Evolutionary conservation across 441 rosid species (phyloP), one percentile per base, ranked within the genome.

Genomic region (Cnidoscolus chayamansa): DNA sequence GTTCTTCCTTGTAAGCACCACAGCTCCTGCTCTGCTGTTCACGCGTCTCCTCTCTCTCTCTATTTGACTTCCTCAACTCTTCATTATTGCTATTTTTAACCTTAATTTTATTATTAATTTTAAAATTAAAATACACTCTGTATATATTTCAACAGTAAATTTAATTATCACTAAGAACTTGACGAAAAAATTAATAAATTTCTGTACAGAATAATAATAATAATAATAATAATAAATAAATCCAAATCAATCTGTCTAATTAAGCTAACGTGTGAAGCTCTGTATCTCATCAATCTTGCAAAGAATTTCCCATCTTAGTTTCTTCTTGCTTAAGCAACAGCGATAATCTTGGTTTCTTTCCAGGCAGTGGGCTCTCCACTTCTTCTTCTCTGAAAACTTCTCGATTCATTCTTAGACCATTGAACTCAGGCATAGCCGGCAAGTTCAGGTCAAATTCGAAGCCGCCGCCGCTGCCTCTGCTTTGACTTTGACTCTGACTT

Each of bases 371-470:
- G 70, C 92, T 83, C 72, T 85, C 82, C 73, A 87, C 90, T 81
- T 91, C 97, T 68, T 86, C 77, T 62, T 86, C 90, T 15, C 67
- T 70, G 40, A 32, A 78, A 1, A 75, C 72, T 17, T 0, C 53
- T 53, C 13, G 54, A 67, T 60, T 32, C 7, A 0, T 47, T 1
- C 48, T 50, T n/a, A 11, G 61, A 48, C 49, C 61, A 45, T 7
- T 40, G 45, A 53, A 76, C 16, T 89, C 96, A 2, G 93, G 92
- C 56, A 84, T 62, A 10, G 84, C 85, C 0, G 88, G 82, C 31
- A 90, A 49, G 71, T 86, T 86, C 13, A 90, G 84, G 76, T 90
- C 96, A 77, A 90, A 88, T 35, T 80, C 83, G 64, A 87, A 60
- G 1, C 67, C 75, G 25, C 59, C 71, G 45, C 67, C 74, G 19